Evolutionary conservation across 2,329 filamentous ascomycete genomes (phyloP), one percentile per base, ranked within the genome.

Genomic region (Elsinoe australis): DNA sequence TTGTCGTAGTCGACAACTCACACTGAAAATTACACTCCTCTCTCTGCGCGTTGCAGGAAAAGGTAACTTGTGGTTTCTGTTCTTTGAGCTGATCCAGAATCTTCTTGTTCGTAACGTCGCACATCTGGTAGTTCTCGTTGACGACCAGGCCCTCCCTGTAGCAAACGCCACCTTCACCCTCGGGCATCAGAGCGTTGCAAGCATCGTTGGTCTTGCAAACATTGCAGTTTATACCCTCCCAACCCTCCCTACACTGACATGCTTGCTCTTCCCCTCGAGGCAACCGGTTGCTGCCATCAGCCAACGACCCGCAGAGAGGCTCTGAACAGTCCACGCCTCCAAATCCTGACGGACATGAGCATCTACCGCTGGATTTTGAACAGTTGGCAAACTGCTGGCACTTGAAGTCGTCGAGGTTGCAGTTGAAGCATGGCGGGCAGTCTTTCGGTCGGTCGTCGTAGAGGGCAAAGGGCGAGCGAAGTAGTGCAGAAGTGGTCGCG

Each of bases 81-180:
- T 84, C 82, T 58, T 88, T 85, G 41, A 98, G 75, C 61, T 90
- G 81, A 53, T 89, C 81, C 49, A 90, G 73, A 60, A 98, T 98
- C 71, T 94, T 92, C 65, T 80, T 79, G 70, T 98, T 98, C 49
- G 89, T 96, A 55, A 98, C 92, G 65, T 94, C 87, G 69, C 92
- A 98, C 71, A 95, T 92, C 68, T 98, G 94, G 69, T 88, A 90
- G 71, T 96, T 98, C 67, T 94, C 81, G 58, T 92, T 88, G 54
- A 96, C 83, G 8, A 94, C 83, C 56, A 94, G 80, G 36, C 90
- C 90, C 56, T 90, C 83, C 60, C 86, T 83, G 64, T 95, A 96
- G 70, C 92, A 98, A 8, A 95, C 82, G 24, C 88, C 92, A 36
- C 83, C 87, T 52, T 87, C 78, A 3, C 78, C 78, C 10, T 83